Evolutionary conservation across 257 asterid genomes (phyloP).

Genomic region (Solanum sitiens): DNA sequence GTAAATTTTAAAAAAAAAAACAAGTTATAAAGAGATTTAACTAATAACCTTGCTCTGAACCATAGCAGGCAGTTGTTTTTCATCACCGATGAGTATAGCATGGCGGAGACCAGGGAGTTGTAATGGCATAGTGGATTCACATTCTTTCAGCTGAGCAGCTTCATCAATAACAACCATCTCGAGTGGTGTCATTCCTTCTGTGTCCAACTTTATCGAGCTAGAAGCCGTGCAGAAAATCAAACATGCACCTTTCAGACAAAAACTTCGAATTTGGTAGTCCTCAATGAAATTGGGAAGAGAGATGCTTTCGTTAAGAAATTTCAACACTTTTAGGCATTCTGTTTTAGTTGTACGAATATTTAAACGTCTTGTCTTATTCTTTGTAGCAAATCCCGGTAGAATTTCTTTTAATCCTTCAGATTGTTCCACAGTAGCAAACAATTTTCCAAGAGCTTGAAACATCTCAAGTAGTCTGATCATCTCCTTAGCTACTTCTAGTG

Average conservation of each 20-base stretch:
- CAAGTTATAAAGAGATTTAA: background rate
- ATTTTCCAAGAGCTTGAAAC: constrained; percentile 11
- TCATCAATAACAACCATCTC: constrained; percentile 48
- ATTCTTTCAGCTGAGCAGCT: constrained; percentile 61
- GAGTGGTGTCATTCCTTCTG: constrained; percentile 5
- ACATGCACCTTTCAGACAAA: constrained; percentile 23
- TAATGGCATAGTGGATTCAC: constrained; percentile 47
- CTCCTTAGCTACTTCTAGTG: constrained; percentile 10
- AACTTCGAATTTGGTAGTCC: background rate
- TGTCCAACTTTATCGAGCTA: constrained; percentile 25
- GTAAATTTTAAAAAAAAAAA: background rate
- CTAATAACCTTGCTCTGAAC: constrained; percentile 43
- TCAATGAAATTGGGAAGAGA: constrained; percentile 11
- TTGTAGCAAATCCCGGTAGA: background rate
- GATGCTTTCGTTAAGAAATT: background rate
- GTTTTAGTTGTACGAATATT: background rate
- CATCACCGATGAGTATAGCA: constrained; percentile 57
- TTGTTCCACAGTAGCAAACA: background rate
- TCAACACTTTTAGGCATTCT: constrained; percentile 15
- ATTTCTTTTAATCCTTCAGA: background rate
- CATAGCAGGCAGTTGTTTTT: constrained; percentile 56
- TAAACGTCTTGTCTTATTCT: background rate
- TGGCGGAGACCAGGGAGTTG: constrained; percentile 40
- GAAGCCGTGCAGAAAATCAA: constrained; percentile 47
- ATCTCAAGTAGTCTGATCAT: constrained; percentile 12